These are phyloP conservation scores for Lichtheimia ornata DNA, from an alignment of 371 early-diverging fungal genomes.

Conservation along the genomic window DNA sequence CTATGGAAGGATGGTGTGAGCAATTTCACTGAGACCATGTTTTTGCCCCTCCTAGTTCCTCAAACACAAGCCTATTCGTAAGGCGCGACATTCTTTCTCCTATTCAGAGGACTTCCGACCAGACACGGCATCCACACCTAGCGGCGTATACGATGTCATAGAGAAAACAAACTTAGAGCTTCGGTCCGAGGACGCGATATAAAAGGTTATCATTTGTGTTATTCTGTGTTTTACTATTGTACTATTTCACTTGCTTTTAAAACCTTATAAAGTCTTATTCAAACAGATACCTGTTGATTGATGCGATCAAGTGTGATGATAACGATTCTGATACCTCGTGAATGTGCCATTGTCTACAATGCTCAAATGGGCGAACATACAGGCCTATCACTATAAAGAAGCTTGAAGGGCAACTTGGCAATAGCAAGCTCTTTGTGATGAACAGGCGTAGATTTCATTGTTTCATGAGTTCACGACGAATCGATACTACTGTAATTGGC, in stretches of 20 bases:
- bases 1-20: too few species aligned
- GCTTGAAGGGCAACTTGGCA: too few species aligned
- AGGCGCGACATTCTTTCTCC: slow-evolving; percentile 58
- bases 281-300: too few species aligned
- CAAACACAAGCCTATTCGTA: slow-evolving; percentile 46
- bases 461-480: too few species aligned
- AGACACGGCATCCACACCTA: slow-evolving; percentile 20
- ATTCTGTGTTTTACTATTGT: slow-evolving; percentile 1
- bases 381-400: too few species aligned
- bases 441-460: too few species aligned
- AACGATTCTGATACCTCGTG: too few species aligned
- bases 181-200: slow-evolving; percentile 24
- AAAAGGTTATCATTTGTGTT: background rate
- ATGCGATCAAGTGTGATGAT: too few species aligned
- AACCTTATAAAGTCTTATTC: background rate
- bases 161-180: slow-evolving; percentile 33
- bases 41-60: slow-evolving; percentile 46
- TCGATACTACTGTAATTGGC: too few species aligned
- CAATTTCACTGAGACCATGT: background rate
- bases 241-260: background rate
- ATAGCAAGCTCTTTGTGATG: too few species aligned
- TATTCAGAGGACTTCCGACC: slow-evolving; percentile 78
- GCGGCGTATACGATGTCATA: slow-evolving; percentile 29
- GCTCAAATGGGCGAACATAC: too few species aligned
- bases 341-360: background rate